Evolutionary conservation across 306 rosid genomes (phyloP).

Genomic region (Purshia tridentata): DNA sequence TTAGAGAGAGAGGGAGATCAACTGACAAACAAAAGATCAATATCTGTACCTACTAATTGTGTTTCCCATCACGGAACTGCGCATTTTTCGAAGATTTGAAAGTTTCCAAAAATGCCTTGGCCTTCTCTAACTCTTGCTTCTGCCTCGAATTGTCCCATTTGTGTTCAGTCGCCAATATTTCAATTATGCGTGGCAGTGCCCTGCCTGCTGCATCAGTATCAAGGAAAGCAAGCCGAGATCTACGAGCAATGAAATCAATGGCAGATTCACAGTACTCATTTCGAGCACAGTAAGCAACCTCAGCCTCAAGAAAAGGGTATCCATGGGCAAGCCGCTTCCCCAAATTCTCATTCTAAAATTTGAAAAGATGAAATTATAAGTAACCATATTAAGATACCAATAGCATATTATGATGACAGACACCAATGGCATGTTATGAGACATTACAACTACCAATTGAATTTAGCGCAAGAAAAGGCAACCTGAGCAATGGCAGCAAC

Average conservation of each 20-base stretch:
- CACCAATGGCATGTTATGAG: neutral
- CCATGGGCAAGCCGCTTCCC: slow-evolving; percentile 98
- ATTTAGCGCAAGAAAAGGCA: slow-evolving; percentile 31
- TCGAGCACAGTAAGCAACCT: slow-evolving; percentile 98
- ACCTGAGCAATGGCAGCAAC: slow-evolving; percentile 98
- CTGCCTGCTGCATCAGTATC: slow-evolving; percentile 91
- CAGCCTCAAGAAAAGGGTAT: slow-evolving; percentile 94
- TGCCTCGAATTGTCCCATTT: slow-evolving; percentile 77
- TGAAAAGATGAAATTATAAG: slow-evolving; percentile 14
- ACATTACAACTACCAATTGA: neutral
- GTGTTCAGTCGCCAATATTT: slow-evolving; percentile 79
- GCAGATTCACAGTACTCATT: slow-evolving; percentile 95
- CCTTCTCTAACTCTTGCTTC: slow-evolving; percentile 70
- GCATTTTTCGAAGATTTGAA: slow-evolving; percentile 92
- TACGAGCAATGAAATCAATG: slow-evolving; percentile 89
- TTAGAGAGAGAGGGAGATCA: neutral
- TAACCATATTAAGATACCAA: neutral
- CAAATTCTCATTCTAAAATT: slow-evolving; percentile 65
- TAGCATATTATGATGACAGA: neutral
- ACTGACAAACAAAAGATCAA: neutral
- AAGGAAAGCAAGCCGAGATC: slow-evolving; percentile 94
- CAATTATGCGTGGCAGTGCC: slow-evolving; percentile 82
- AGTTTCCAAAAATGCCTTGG: slow-evolving; percentile 64
- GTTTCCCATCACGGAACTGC: slow-evolving; percentile 86
- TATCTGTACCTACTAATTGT: slow-evolving; percentile 43